Conservation (phyloP, 2,329 filamentous ascomycete genomes). For the Verticillium nubilum region DNA sequence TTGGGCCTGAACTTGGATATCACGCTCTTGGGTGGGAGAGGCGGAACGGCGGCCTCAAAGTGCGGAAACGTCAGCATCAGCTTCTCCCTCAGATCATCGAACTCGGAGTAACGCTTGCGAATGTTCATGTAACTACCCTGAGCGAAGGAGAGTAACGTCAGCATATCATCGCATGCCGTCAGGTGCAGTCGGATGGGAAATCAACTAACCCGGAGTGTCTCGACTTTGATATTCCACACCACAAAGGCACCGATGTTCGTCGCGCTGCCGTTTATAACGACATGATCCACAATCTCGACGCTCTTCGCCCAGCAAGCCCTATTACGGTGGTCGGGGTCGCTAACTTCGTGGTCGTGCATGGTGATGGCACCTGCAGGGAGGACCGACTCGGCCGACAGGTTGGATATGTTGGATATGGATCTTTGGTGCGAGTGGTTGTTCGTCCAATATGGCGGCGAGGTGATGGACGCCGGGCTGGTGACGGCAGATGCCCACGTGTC, state of each 20-base stretch:
- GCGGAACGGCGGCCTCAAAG: constrained; percentile 80
- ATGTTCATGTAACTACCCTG: constrained; percentile 58
- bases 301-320: constrained; percentile 60
- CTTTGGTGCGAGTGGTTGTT: constrained; percentile 28
- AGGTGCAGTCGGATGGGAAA: neutral
- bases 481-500: constrained; percentile 4
- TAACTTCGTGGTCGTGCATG: constrained; percentile 56
- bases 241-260: constrained; percentile 79
- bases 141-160: constrained; percentile 14
- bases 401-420: constrained; percentile 27
- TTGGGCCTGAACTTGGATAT: constrained; percentile 78
- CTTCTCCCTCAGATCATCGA: constrained; percentile 72
- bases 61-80: constrained; percentile 78
- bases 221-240: constrained; percentile 86
- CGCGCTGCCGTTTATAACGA: constrained; percentile 50
- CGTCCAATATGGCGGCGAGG: constrained; percentile 40
- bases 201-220: constrained; percentile 70
- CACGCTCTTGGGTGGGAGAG: constrained; percentile 83
- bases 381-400: constrained; percentile 41
- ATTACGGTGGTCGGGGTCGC: constrained; percentile 43
- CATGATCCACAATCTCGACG: constrained; percentile 53
- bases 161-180: constrained; percentile 4
- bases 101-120: constrained; percentile 83
- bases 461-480: constrained; percentile 18
- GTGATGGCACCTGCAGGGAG: constrained; percentile 51